phyloP scores from a whole-genome alignment of 148 eudicot genomes.

The Arbutus unedo region DNA sequence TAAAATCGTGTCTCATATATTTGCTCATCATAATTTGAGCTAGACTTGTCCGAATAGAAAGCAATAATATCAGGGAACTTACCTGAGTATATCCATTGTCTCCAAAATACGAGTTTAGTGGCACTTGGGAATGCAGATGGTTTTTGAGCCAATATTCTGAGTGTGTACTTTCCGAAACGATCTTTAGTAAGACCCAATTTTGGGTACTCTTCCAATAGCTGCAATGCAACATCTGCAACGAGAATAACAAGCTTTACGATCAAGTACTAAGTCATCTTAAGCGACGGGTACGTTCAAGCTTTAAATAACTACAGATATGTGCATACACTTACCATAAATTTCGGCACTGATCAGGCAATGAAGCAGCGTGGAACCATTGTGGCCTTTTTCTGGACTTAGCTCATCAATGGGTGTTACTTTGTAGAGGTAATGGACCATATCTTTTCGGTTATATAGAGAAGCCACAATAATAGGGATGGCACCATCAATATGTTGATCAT shows the following conservation, averaged over 20 bases:
- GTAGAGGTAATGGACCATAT: neutral
- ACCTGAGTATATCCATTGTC: constrained; percentile 3
- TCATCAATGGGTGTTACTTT: neutral
- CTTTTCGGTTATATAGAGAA: neutral
- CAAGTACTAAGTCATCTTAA: neutral
- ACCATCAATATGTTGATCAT: neutral
- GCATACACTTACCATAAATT: neutral
- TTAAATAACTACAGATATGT: neutral
- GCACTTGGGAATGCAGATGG: constrained; percentile 1
- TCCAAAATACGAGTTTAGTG: neutral
- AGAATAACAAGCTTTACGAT: neutral
- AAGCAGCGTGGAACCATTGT: neutral
- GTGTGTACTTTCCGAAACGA: neutral
- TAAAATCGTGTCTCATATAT: neutral
- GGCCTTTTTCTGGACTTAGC: constrained; percentile 1
- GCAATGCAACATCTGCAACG: neutral
- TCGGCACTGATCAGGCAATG: constrained; percentile 3
- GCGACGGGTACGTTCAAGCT: no score
- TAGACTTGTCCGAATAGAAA: neutral
- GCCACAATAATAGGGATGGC: constrained; percentile 5
- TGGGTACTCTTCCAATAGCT: neutral
- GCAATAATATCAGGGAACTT: neutral
- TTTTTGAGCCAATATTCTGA: neutral
- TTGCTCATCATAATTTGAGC: neutral
- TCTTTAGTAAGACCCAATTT: constrained; percentile 2